Evolutionary conservation across 345 rosid species (phyloP), one percentile per base, ranked within the genome.

Genomic region (Dipteronia sinensis): DNA sequence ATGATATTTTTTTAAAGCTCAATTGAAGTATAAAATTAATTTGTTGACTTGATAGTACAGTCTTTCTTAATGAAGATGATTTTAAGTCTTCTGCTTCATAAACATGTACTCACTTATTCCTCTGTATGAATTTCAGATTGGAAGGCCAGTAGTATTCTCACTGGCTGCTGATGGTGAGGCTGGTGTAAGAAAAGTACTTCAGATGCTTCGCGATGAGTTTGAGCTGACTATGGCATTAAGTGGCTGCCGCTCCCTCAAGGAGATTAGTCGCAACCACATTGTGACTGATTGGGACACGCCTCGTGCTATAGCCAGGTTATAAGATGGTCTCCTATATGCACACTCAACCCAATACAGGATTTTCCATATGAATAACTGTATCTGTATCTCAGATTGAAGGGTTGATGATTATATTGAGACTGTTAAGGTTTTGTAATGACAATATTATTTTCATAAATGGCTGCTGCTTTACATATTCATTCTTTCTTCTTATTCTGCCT

Each of bases 161-260:
- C 86, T 94, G 81, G 98, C 98, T 1, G 97, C 91, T 7, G 92
- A 89, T 0, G 98, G 98, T 11, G 95, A 93, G 61, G 90, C 88
- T 4, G 94, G 95, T 7, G 91, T 88, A 19, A 77, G 88, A 84
- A 94, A 91, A 80, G 91, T 86, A 65, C 86, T 94, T 11, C 86
- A 88, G 76, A 92, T 94, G 97, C 89, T 94, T 4, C 88, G 82
- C 3, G 92, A 94, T 25, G 98, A 94, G 78, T 87, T 94, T 16
- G 97, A 94, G 86, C 84, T 94, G 17, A 94, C 98, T 19, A 94
- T 94, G 98, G 96, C 98, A 62, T 80, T 94, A 27, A 88, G 92
- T 74, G 97, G 98, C 1, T 94, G 97, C 80, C 91, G 94, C 75
- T 91, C 97, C 0, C 86, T 95, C 13, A 88, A 83, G 80, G 99